Evolutionary conservation across 192 early-diverging fungal genomes (phyloP).

Genomic region (Glomus cerebriforme): DNA sequence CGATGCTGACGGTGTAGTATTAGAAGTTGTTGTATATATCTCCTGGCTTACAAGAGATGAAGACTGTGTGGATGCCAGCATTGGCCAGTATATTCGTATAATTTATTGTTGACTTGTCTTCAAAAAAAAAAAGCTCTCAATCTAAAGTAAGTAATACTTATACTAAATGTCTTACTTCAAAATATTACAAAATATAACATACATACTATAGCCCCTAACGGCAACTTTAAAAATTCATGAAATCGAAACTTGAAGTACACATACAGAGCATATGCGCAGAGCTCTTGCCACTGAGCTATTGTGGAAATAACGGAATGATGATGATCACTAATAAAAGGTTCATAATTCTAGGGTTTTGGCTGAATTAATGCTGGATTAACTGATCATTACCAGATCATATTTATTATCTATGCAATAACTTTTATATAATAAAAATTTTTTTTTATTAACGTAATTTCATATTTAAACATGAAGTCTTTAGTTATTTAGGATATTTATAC

Average conservation of each 20-base stretch:
- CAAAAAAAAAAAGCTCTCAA: background rate
- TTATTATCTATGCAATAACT: too few relatives aligned
- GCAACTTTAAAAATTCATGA: background rate
- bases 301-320: too few relatives aligned
- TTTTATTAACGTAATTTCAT: too few relatives aligned
- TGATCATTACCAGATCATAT: too few relatives aligned
- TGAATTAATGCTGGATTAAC: too few relatives aligned
- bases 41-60: conserved; percentile 26
- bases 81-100: conserved; percentile 1
- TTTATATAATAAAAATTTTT: too few relatives aligned
- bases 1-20: background rate
- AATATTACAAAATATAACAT: background rate
- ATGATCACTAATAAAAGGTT: too few relatives aligned
- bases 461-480: too few relatives aligned
- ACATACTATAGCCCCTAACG: background rate
- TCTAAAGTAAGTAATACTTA: background rate
- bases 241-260: background rate
- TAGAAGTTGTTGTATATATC: background rate
- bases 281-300: too few relatives aligned
- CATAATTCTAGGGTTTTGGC: too few relatives aligned
- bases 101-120: background rate
- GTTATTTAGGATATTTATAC: too few relatives aligned
- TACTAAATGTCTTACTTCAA: background rate
- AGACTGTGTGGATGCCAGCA: conserved; percentile 12
- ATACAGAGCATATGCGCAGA: too few relatives aligned